Evolutionary conservation across 306 rosid genomes (phyloP), one percentile per base, ranked within the genome.

Genomic region (Quercus aquifolioides): DNA sequence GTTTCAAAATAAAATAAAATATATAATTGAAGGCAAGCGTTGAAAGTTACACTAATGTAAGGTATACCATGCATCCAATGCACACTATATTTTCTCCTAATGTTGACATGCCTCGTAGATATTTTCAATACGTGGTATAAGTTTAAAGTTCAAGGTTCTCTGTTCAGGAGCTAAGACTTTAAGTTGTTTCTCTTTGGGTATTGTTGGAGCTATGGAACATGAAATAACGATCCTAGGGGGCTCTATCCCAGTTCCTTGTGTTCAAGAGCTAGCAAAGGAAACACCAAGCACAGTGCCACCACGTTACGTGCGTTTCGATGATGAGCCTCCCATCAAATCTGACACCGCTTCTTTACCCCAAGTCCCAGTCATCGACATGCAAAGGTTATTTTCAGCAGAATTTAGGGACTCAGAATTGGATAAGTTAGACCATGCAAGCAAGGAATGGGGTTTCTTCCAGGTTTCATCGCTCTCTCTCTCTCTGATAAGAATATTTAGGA

Each of bases 391-490:
- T 23, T 74, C 63, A 5, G 20, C 71, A 33, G 71, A 82, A 21
- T 46, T 38, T 52, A 55, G 69, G 74, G 79, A 55, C 6, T 26
- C 75, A 63, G 88, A 88, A 69, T 43, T 89, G 55, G 69, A 82
- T 56, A 81, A 74, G 26, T 23, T 88, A 4, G 77, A 86, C 71
- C 1, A 46, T 80, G 88, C 92, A 10, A 84, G 90, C 84, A 80
- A 78, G 82, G 78, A 89, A 4, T 86, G 90, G 92, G 90, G 90
- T 51, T 89, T 86, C 81, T 88, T 86, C 15, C 90, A 86, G 87
- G 90, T 19, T 55, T 15, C 5, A 1, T 52, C 7, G 18, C 20
- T 18, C 59, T 18, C 59, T 18, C 21, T 55, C 20, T 17, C 21
- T 18, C 1, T 55, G 20, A 31, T 31, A 31, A 31, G 1, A 31